These are phyloP conservation scores for Pittosporum tobira DNA, from an alignment of 129 eudicot species.

Conservation along the genomic window DNA sequence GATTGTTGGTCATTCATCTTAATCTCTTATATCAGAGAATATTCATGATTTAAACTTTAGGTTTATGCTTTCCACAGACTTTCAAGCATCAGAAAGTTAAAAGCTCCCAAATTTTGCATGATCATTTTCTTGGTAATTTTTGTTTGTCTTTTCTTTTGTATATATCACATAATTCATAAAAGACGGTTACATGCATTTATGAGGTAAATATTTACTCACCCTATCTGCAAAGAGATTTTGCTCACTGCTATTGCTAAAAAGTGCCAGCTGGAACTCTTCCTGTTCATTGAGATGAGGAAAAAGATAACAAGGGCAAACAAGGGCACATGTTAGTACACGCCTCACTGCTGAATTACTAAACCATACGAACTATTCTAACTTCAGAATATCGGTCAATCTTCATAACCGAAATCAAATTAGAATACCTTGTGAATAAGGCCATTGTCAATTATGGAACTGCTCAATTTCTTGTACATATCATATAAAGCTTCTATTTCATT, in stretches of 20 bases:
- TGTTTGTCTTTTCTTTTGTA: no score
- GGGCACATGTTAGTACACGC: neutral
- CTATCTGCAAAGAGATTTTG: constrained; percentile 64
- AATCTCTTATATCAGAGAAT: no score
- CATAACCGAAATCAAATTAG: neutral
- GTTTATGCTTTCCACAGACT: neutral
- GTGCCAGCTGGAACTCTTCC: constrained; percentile 88
- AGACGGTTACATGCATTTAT: neutral
- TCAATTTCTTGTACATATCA: constrained; percentile 37
- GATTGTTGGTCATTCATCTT: no score
- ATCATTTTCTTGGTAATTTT: no score
- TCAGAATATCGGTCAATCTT: neutral
- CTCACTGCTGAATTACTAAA: neutral
- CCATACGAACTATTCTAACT: neutral
- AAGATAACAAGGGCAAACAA: no score
- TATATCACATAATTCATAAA: neutral
- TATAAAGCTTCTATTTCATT: constrained; percentile 38
- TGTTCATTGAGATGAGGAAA: constrained; percentile 24
- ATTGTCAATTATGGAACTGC: constrained; percentile 37
- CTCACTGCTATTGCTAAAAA: constrained; percentile 42
- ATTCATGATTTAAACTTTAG: no score
- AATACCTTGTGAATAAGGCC: constrained; percentile 49
- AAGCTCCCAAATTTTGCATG: neutral
- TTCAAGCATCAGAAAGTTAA: neutral
- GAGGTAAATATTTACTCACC: constrained; percentile 28